Evolutionary conservation across 2,329 filamentous ascomycete genomes (phyloP), one percentile per base, ranked within the genome.

Genomic region (Ramichloridium luteum): DNA sequence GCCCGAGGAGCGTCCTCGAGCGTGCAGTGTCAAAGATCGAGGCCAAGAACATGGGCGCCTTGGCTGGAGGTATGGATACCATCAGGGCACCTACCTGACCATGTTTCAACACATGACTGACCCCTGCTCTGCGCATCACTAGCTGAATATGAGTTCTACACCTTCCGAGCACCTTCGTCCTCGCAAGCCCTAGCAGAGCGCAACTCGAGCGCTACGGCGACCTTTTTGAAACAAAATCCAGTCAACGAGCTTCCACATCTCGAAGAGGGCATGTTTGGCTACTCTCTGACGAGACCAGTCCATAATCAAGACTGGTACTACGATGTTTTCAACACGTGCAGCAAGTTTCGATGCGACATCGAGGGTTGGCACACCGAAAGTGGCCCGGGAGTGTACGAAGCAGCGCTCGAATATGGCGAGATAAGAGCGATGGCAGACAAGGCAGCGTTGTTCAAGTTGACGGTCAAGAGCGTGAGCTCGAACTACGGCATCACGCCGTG

Each of bases 281-380:
- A 94, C 64, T 90, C 82, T 41, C 64, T 93, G 43, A 93, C 82
- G 6, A 69, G 85, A 13, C 81, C 86, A 0, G 73, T 86, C 2
- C 83, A 92, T 51, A 93, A 93, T 57, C 77, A 92, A 58, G 82
- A 90, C 25, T 93, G 88, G 61, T 94, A 81, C 61, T 93, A 93
- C 55, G 74, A 79, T 27, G 72, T 93, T 30, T 93, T 83, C 57
- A 74, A 92, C 42, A 72, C 78, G 0, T 92, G 84, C 60, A 67
- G 71, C 43, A 65, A 74, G 38, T 93, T 93, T 60, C 64, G 69
- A 25, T 90, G 83, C 51, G 71, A 79, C 41, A 80, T 94, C 29
- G 86, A 94, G 56, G 84, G 86, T 27, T 94, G 86, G 86, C 86
- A 94, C 61, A 93, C 86, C 6, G 86, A 94, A 61, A 86, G 79